Base-by-base conservation (phyloP, 1,284 basidiomycete species). In the Malassezia pachydermatis region DNA sequence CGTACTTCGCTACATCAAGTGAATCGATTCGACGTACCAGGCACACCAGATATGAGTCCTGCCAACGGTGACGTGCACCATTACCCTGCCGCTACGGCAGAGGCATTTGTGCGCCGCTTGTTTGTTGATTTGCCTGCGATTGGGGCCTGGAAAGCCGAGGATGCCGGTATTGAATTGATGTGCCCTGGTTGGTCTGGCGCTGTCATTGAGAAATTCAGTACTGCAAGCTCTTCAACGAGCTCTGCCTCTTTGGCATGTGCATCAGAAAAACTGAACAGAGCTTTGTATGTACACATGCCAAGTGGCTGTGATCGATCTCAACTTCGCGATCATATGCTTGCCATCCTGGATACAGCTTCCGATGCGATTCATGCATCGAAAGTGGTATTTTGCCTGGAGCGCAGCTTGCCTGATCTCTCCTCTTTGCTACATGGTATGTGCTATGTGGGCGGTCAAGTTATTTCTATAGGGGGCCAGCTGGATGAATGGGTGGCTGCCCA, bases 271-370 rank as follows among this genome's bases (percentile, higher is more conserved):
- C n/a, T n/a, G n/a, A n/a, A n/a, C n/a, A 62, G 64, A 22, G 49
- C 64, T 28, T 59, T 67, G n/a, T 64, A 63, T 41, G 60, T 64
- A n/a, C 58, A 57, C 41, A 59, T 67, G 60, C 62, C 64, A 10
- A 13, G 41, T 11, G 39, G 46, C 11, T 51, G 57, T 27, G 56
- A 60, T 32, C 48, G 55, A 2, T 55, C 46, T 2, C 28, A 50
- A 36, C 57, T 67, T 9, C 57, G 62, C 16, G 65, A 67, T 32
- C 54, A 63, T 32, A 58, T 67, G 25, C 39, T 67, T 9, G 51
- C 55, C 3, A 48, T 67, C 28, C 55, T 67, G 25, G 65, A 67
- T 40, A 45, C 51, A n/a, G 65, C 65, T 1, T 58, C 57, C 38
- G 62, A 67, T 25, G 54, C 56, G 37, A 52, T 62, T 8, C 54